Evolutionary conservation across 2,329 filamentous ascomycete genomes (phyloP).

Genomic region (Lecanosticta acicola): DNA sequence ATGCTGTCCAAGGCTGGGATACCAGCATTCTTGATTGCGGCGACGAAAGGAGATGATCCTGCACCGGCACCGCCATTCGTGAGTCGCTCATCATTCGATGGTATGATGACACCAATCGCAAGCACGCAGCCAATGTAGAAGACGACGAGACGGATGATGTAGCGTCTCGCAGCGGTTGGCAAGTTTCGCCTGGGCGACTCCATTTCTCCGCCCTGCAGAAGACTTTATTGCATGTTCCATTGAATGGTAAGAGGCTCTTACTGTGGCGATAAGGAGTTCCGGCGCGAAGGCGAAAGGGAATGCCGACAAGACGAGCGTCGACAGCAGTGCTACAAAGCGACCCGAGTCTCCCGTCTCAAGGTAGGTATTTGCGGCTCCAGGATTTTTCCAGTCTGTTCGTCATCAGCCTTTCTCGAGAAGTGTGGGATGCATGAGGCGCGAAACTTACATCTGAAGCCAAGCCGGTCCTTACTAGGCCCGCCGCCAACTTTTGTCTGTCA

Average conservation of each 20-base stretch:
- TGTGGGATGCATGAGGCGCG: background rate
- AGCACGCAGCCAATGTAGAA: constrained; percentile 56
- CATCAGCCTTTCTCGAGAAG: background rate
- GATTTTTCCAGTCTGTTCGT: constrained; percentile 38
- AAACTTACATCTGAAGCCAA: constrained; percentile 43
- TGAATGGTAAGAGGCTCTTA: constrained; percentile 23
- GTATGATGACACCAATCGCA: constrained; percentile 57
- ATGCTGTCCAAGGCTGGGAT: constrained; percentile 56
- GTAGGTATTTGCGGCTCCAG: constrained; percentile 5
- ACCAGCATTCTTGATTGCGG: constrained; percentile 46
- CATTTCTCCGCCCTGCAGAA: constrained; percentile 49
- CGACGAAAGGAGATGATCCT: constrained; percentile 17
- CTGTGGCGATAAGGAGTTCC: constrained; percentile 49
- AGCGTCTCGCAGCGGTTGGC: constrained; percentile 54
- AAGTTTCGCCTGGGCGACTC: constrained; percentile 54
- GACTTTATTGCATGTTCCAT: background rate
- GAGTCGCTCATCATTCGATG: constrained; percentile 48
- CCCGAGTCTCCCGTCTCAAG: constrained; percentile 20
- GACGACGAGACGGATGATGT: constrained; percentile 57
- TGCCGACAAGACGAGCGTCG: constrained; percentile 46
- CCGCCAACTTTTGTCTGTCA: constrained; percentile 39
- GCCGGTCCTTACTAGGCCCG: constrained; percentile 45
- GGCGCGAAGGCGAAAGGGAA: constrained; percentile 54
- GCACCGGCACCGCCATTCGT: constrained; percentile 33
- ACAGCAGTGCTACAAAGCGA: constrained; percentile 49